phyloP scores from a whole-genome alignment of 2,329 filamentous ascomycete species.

The Paecilomyces sp. region DNA sequence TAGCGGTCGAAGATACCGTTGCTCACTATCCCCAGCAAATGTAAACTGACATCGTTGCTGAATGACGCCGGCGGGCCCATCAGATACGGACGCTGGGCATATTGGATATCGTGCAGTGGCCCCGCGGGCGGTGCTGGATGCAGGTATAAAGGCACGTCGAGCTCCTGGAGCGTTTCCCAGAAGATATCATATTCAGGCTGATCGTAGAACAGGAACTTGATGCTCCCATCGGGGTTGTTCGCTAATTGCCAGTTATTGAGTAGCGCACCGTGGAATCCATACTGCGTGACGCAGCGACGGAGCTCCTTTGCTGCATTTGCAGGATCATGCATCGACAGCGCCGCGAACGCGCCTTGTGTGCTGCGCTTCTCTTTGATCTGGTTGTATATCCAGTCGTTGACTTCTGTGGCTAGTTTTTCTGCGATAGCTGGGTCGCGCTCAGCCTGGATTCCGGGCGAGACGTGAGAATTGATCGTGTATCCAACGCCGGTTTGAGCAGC shows the following conservation, averaged over 20 bases:
- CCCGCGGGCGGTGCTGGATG: constrained; percentile 35
- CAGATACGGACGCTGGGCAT: constrained; percentile 16
- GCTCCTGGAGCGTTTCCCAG: constrained; percentile 13
- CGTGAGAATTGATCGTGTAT: constrained; percentile 19
- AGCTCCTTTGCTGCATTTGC: constrained; percentile 16
- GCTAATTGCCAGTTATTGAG: constrained; percentile 48
- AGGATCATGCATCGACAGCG: constrained; percentile 16
- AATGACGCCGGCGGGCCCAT: constrained; percentile 17
- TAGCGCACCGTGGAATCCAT: constrained; percentile 53
- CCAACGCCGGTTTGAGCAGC: constrained; percentile 12
- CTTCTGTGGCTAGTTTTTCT: constrained; percentile 14
- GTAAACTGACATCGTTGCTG: constrained; percentile 17
- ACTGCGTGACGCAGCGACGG: constrained; percentile 29
- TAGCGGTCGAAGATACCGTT: constrained; percentile 19
- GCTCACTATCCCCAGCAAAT: constrained; percentile 18
- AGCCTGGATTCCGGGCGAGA: constrained; percentile 20
- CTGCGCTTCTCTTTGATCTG: constrained; percentile 11
- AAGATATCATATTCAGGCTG: constrained; percentile 41
- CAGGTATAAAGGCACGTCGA: constrained; percentile 19
- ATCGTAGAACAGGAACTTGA: constrained; percentile 55
- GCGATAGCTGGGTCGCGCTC: constrained; percentile 16
- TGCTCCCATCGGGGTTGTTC: constrained; percentile 45
- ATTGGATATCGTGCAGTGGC: constrained; percentile 16
- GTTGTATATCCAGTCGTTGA: constrained; percentile 20
- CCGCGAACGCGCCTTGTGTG: constrained; percentile 7